Base-by-base conservation (phyloP, 495 filamentous ascomycete species). In the Aspergillus cristatus region DNA sequence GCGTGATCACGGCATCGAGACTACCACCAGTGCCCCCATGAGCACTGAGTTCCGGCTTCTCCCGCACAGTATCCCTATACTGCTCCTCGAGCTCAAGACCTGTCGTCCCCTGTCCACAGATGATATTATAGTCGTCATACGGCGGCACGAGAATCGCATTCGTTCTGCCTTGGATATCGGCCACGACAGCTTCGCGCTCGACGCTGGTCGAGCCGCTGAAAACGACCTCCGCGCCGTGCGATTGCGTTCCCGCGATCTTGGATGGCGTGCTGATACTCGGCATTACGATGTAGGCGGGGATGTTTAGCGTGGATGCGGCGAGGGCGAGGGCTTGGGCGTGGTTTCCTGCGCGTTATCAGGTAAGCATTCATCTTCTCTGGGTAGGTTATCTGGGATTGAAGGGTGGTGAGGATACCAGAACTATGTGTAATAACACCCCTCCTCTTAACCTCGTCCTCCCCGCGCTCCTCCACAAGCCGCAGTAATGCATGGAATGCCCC, bases 311-410 rank as follows among this genome's bases (percentile, higher is more conserved):
- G 13, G 66, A 71, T 6, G 91, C 86, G 0, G 91, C 91, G 26
- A 96, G 78, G 3, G 91, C 77, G 38, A 97, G 81, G 14, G 91
- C 91, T 74, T 94, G 87, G 0, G 91, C 91, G 61, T 98, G 91
- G 66, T 98, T 97, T 18, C 90, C 89, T 86, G 34, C 24, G 18
- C 10, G 10, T 4, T 13, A 39, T 37, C 5, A 35, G 12, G n/a
- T 13, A 18, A 26, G n/a, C n/a, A n/a, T n/a, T n/a, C n/a, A n/a
- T n/a, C 3, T 3, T 15, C 25, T 38, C 16, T 18, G 30, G 3
- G 15, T 7, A 28, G 16, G 18, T 24, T 32, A 39, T 38, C 3
- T 39, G 15, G n/a, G 20, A 33, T n/a, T n/a, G n/a, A n/a, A n/a
- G n/a, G n/a, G n/a, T n/a, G n/a, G n/a, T n/a, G n/a, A n/a, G n/a